phyloP scores from a whole-genome alignment of 257 asterid species.

The Solanum ossicruentum region DNA sequence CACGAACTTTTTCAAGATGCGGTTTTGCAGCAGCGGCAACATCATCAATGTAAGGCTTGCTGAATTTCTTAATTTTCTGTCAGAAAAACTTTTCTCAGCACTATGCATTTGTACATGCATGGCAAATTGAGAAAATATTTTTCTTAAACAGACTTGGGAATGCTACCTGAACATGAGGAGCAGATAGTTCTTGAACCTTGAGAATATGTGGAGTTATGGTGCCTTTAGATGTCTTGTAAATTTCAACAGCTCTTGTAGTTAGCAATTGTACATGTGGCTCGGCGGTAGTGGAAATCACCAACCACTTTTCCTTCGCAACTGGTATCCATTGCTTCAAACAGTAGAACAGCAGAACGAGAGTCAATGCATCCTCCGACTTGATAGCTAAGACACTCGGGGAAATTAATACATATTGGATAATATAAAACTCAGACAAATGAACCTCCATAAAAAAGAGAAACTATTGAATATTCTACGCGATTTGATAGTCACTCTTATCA shows the following conservation, averaged over 20 bases:
- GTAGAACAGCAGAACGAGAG: background rate
- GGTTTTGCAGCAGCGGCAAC: slow-evolving; percentile 76
- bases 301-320: slow-evolving; percentile 64
- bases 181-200: slow-evolving; percentile 55
- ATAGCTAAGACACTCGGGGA: background rate
- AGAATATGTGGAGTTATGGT: slow-evolving; percentile 55
- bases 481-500: background rate
- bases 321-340: slow-evolving; percentile 68
- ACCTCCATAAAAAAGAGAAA: background rate
- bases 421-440: background rate
- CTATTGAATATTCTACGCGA: background rate
- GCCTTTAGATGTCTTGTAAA: slow-evolving; percentile 48
- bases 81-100: background rate
- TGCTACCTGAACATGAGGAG: slow-evolving; percentile 69
- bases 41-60: slow-evolving; percentile 78
- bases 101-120: background rate
- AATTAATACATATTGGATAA: background rate
- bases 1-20: slow-evolving; percentile 54
- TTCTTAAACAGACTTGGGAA: background rate
- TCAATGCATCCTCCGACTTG: background rate
- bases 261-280: slow-evolving; percentile 65
- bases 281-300: slow-evolving; percentile 38
- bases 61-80: slow-evolving; percentile 58
- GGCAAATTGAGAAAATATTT: background rate
- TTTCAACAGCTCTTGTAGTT: slow-evolving; percentile 45